phyloP scores from a whole-genome alignment of 2,329 filamentous ascomycete species.

The Fragosphaeria purpurea region DNA sequence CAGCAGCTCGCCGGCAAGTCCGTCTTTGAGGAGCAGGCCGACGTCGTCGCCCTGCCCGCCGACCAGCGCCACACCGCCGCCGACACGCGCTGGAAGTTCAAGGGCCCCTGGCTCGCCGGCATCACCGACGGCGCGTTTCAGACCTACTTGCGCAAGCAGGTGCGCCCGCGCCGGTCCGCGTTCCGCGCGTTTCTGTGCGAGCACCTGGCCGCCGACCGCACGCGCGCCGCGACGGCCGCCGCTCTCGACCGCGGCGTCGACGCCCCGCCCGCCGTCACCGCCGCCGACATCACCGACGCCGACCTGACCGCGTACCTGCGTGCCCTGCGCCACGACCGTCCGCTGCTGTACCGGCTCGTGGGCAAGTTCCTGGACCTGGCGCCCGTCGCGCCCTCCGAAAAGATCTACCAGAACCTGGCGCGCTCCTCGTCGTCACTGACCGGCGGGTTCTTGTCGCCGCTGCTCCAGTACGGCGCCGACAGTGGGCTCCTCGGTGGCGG shows the following conservation, averaged over 20 bases:
- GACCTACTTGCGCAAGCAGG: constrained; percentile 41
- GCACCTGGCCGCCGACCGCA: constrained; percentile 37
- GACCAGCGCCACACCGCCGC: constrained; percentile 24
- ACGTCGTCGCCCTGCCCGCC: constrained; percentile 36
- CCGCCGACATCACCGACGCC: constrained; percentile 35
- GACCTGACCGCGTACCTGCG: constrained; percentile 44
- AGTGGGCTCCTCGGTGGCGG: neutral
- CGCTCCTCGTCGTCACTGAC: constrained; percentile 12
- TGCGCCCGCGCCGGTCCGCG: constrained; percentile 41
- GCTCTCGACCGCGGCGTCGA: constrained; percentile 30
- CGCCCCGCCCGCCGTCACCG: constrained; percentile 19
- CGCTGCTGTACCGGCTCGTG: constrained; percentile 42
- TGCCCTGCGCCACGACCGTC: constrained; percentile 40
- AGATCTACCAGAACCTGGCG: constrained; percentile 9
- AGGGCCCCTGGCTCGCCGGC: constrained; percentile 55
- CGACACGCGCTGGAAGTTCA: constrained; percentile 54
- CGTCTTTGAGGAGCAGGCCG: constrained; percentile 50
- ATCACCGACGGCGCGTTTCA: constrained; percentile 52
- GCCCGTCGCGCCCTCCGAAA: constrained; percentile 29
- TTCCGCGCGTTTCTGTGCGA: constrained; percentile 45
- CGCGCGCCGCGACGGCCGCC: constrained; percentile 22
- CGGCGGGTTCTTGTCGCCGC: constrained; percentile 18
- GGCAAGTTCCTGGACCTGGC: constrained; percentile 54
- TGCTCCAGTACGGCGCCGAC: too few species aligned
- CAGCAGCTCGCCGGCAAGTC: constrained; percentile 29